These are phyloP conservation scores for Kewa caespitosa DNA, from an alignment of 179 eudicot species.

Conservation along the genomic window DNA sequence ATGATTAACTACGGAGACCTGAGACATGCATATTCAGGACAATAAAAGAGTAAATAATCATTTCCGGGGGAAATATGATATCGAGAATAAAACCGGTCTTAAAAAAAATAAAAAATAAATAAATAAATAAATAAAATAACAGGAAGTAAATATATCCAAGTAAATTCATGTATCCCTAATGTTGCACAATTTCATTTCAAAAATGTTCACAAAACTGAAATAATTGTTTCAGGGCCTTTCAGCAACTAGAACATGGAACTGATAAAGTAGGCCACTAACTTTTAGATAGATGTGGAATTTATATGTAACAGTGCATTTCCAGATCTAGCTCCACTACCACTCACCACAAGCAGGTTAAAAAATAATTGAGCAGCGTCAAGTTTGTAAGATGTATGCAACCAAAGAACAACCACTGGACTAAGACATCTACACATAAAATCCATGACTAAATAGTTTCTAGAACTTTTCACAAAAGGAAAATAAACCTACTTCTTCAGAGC, in stretches of 20 bases:
- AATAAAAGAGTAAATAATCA: neutral
- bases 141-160: neutral
- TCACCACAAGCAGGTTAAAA: neutral
- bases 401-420: neutral
- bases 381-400: neutral
- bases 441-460: neutral
- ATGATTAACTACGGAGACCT: conserved; percentile 8
- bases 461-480: neutral
- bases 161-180: neutral
- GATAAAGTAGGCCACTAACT: neutral
- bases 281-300: neutral
- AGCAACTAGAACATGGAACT: neutral
- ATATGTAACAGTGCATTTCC: neutral
- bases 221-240: neutral
- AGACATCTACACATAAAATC: neutral
- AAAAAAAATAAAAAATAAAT: no score
- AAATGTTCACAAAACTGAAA: neutral
- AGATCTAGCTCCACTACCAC: neutral
- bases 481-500: conserved; percentile 4
- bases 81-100: no score
- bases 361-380: neutral
- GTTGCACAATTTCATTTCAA: neutral
- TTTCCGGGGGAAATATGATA: no score
- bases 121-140: no score
- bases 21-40: neutral